Base-by-base conservation (phyloP, 345 rosid species). In the Salix koriyanagi region DNA sequence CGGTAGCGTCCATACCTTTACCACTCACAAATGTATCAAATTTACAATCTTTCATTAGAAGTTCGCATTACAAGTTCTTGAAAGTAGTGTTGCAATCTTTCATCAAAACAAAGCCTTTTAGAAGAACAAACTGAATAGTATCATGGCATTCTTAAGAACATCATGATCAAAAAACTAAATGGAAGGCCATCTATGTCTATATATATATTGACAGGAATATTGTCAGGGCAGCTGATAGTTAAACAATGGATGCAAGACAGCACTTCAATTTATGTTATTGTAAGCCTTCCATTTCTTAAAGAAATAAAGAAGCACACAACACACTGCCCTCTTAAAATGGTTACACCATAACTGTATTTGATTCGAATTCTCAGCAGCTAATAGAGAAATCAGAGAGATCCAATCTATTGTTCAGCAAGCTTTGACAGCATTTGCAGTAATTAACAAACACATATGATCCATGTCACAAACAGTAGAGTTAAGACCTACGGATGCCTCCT, bases 1-100 rank as follows among this genome's bases (percentile, higher is more conserved):
- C 95, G 94, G 84, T 92, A 92, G 26, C 97, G 89, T 75, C 98
- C 97, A 81, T 92, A 94, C 88, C 98, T 94, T 73, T 77, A 80
- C 76, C 70, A 79, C 64, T 62, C 71, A 79, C 61, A 28, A 25
- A 64, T 21, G 75, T 25, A 76, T 28, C 46, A 83, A 54, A 65
- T 50, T 71, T 37, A 46, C 16, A 54, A 60, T 30, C 11, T 36
- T 56, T 21, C 19, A 73, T 34, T 34, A 5, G 9, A 13, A 60
- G 39, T 26, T 19, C 60, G 34, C 30, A 30, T 67, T 23, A 54
- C 9, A 13, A 73, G 39, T 26, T 19, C 60, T 1, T 70, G 61
- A 34, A 28, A 26, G 41, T 70, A 12, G 61, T 48, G 13, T 46
- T 1, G 5, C 50, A 46, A 46, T 46, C 50, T 46, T 46, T 46